phyloP scores from a whole-genome alignment of 139 green algal genomes.

The Coelastrella sp. region DNA sequence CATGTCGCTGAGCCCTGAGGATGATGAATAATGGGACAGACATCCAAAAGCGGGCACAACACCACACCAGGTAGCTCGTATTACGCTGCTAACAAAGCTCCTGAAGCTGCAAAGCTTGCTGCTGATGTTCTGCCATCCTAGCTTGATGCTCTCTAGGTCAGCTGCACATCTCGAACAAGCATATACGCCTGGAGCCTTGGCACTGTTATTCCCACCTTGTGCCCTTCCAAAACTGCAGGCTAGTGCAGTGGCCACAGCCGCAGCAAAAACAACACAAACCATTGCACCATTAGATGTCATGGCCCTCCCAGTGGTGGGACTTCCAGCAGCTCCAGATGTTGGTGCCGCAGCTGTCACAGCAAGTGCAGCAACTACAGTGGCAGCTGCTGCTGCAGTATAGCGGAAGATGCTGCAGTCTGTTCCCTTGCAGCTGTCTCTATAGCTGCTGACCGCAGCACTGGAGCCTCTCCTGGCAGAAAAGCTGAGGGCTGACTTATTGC shows the following conservation, averaged over 20 bases:
- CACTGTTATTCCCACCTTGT: background rate
- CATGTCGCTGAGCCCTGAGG: conserved; percentile 21
- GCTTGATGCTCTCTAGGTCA: too few species aligned
- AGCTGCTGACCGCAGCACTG: background rate
- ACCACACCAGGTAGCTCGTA: background rate
- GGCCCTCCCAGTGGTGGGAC: background rate
- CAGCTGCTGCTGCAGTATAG: conserved; percentile 7
- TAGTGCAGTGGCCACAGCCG: background rate
- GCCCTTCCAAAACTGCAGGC: background rate
- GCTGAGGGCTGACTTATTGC: too few species aligned
- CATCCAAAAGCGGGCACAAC: background rate
- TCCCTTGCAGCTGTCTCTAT: background rate
- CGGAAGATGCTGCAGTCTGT: background rate
- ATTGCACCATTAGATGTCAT: background rate
- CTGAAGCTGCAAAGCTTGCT: background rate
- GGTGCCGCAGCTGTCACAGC: conserved; percentile 1
- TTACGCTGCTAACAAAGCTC: conserved; percentile 22
- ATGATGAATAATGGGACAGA: background rate
- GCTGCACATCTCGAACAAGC: too few species aligned
- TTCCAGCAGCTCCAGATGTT: background rate
- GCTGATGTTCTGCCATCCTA: background rate
- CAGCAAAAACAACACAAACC: background rate
- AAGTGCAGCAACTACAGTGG: background rate
- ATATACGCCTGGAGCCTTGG: background rate
- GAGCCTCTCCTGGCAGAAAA: background rate